Conservation (phyloP, 352 stramenopile genomes). For the Pythium biforme region DNA sequence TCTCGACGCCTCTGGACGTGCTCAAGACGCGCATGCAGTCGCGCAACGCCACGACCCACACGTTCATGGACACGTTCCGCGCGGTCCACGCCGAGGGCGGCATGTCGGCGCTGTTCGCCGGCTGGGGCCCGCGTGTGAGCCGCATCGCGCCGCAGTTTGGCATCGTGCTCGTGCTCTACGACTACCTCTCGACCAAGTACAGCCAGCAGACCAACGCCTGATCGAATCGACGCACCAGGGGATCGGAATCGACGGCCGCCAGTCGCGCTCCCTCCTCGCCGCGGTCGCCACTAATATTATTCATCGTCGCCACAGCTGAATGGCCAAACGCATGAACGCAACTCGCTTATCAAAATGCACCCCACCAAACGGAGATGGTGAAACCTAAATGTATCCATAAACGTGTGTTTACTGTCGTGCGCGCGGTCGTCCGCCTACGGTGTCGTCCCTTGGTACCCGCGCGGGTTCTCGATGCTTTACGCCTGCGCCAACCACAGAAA, state of each 20-base stretch:
- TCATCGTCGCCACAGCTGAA: neutral
- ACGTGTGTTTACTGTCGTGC: neutral
- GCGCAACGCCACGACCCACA: conserved; percentile 39
- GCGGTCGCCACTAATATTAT: conserved; percentile 21
- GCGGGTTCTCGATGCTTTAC: neutral
- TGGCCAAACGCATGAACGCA: neutral
- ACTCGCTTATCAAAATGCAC: neutral
- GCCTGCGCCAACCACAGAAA: conserved; percentile 45
- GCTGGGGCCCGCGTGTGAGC: conserved; percentile 67
- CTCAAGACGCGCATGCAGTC: conserved; percentile 85
- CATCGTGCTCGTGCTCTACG: conserved; percentile 79
- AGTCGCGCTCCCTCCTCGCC: too few species aligned
- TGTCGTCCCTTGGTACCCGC: too few species aligned
- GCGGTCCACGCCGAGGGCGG: conserved; percentile 56
- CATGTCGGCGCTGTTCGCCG: conserved; percentile 53
- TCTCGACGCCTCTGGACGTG: conserved; percentile 75
- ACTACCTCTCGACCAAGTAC: conserved; percentile 75
- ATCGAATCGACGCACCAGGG: neutral
- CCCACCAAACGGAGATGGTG: neutral
- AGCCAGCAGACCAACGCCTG: conserved; percentile 11
- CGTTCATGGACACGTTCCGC: conserved; percentile 51
- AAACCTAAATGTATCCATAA: conserved; percentile 12
- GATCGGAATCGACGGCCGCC: too few species aligned
- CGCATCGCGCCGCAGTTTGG: conserved; percentile 81
- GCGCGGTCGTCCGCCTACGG: neutral